Conservation (phyloP, 441 rosid genomes). For the Hypseocharis bilobata region DNA sequence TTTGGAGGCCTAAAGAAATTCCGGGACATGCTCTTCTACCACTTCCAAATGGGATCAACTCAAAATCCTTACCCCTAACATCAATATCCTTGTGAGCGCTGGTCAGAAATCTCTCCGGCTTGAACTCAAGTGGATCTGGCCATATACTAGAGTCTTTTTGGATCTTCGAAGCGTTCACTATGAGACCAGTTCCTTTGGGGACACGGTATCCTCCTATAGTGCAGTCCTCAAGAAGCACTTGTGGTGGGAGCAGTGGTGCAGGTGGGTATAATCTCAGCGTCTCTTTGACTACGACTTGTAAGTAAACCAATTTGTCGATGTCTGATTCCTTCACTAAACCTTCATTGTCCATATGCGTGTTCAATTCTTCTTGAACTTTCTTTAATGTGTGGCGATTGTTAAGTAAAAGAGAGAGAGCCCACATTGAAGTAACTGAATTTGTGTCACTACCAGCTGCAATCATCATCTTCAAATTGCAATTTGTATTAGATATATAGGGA, state of each 20-base stretch:
- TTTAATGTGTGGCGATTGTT: background rate
- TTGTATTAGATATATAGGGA: no score
- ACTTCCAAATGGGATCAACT: constrained; percentile 7
- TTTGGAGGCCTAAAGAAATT: constrained; percentile 1
- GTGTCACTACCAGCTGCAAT: constrained; percentile 3
- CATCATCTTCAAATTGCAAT: background rate
- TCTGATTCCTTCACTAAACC: background rate
- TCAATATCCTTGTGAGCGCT: constrained; percentile 6
- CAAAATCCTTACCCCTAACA: constrained; percentile 5
- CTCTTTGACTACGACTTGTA: constrained; percentile 15
- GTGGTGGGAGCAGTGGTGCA: background rate
- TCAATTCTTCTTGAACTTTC: constrained; percentile 5
- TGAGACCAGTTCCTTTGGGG: background rate
- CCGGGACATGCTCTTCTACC: constrained; percentile 21
- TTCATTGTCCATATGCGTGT: background rate
- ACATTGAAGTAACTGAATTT: background rate
- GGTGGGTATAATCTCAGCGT: background rate
- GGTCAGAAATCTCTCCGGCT: constrained; percentile 14
- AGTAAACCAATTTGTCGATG: background rate
- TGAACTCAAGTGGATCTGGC: background rate
- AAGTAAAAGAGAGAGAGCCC: constrained; percentile 5
- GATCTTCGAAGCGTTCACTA: constrained; percentile 11
- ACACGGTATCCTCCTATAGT: constrained; percentile 6
- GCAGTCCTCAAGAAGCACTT: constrained; percentile 7
- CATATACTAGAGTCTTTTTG: constrained; percentile 6